These are phyloP conservation scores for Diaporthe citri DNA, from an alignment of 2,329 filamentous ascomycete genomes.

Conservation along the genomic window DNA sequence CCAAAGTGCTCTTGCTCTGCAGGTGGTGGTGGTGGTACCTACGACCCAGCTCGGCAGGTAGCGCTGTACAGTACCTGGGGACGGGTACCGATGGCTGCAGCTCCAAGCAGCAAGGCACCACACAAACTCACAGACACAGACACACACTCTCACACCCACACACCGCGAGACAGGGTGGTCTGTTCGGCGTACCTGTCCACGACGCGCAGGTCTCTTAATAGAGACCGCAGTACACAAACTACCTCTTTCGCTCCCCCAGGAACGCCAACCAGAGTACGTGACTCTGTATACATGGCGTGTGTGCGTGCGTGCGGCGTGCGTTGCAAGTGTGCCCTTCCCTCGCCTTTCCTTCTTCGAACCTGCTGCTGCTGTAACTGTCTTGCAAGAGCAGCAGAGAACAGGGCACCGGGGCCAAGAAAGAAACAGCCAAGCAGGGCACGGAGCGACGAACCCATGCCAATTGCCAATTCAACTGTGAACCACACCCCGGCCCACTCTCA, in stretches of 20 bases:
- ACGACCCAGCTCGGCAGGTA: slow-evolving; percentile 17
- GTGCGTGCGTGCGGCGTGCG: too few relatives aligned
- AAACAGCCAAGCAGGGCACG: slow-evolving; percentile 35
- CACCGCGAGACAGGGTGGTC: slow-evolving; percentile 25
- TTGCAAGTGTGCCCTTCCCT: not conserved
- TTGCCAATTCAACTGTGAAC: slow-evolving; percentile 33
- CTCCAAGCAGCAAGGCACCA: slow-evolving; percentile 9
- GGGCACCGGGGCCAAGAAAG: slow-evolving; percentile 35
- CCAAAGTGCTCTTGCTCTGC: not conserved
- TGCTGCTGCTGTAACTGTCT: slow-evolving; percentile 13
- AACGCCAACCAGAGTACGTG: not conserved
- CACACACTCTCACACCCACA: not conserved
- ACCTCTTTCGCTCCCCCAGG: not conserved
- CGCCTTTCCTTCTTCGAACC: not conserved
- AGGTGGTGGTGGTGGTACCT: not conserved
- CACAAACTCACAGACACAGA: slow-evolving; percentile 6
- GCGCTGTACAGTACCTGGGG: slow-evolving; percentile 29
- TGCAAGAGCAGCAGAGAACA: slow-evolving; percentile 32
- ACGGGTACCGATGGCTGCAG: slow-evolving; percentile 25
- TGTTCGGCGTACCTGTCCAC: slow-evolving; percentile 24
- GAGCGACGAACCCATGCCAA: slow-evolving; percentile 18
- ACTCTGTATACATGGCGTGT: not conserved
- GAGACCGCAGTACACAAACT: not conserved
- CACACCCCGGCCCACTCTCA: slow-evolving; percentile 32
- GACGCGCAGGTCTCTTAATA: slow-evolving; percentile 15